phyloP scores from a whole-genome alignment of 805 yeast genomes.

The Cyberlindnera petersonii region DNA sequence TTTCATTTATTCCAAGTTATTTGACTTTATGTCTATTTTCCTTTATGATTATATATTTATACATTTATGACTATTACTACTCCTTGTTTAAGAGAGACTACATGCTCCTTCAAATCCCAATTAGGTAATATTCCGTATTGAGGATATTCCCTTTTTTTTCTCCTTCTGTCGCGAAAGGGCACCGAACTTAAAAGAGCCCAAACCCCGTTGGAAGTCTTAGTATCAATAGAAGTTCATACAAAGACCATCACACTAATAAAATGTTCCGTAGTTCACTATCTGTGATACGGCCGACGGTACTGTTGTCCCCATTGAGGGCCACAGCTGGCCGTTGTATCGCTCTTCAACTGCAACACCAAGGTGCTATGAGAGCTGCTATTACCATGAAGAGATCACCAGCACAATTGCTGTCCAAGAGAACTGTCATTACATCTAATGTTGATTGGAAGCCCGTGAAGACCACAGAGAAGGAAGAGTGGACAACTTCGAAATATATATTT shows the following conservation, averaged over 20 bases:
- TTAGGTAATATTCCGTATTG: too few species aligned
- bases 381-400: background rate
- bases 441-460: constrained; percentile 83
- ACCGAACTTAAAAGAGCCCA: too few species aligned
- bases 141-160: too few species aligned
- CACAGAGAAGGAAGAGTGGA: constrained; percentile 30
- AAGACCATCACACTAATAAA: background rate
- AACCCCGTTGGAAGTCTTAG: too few species aligned
- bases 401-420: constrained; percentile 10
- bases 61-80: too few species aligned
- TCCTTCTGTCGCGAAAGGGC: too few species aligned
- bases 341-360: constrained; percentile 1
- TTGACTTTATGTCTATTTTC: too few species aligned
- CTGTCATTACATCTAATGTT: constrained; percentile 61
- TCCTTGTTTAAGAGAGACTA: too few species aligned
- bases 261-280: constrained; percentile 3
- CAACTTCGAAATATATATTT: constrained; percentile 31
- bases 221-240: too few species aligned
- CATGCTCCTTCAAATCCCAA: too few species aligned
- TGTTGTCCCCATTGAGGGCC: background rate
- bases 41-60: too few species aligned
- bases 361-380: background rate
- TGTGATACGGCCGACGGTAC: background rate
- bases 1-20: too few species aligned
- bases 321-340: constrained; percentile 1